Evolutionary conservation across 345 rosid species (phyloP).

Genomic region (Dovyalis caffra): DNA sequence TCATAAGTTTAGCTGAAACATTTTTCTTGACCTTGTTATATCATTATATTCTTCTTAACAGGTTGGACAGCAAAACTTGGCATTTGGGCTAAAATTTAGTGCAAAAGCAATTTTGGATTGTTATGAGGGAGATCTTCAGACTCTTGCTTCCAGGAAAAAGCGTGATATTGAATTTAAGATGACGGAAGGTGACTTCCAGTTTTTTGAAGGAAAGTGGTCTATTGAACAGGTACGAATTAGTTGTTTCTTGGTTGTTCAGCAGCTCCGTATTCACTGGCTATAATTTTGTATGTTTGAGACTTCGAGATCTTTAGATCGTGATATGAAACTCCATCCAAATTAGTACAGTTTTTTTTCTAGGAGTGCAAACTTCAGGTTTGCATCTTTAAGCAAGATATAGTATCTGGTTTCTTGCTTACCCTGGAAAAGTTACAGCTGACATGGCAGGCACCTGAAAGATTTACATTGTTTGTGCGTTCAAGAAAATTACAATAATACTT

Average conservation of each 20-base stretch:
- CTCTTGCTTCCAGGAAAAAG: constrained; percentile 43
- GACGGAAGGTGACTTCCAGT: constrained; percentile 89
- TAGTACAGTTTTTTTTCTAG: background rate
- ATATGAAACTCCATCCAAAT: background rate
- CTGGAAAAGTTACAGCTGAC: background rate
- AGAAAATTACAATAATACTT: background rate
- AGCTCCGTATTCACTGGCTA: background rate
- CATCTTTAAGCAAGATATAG: background rate
- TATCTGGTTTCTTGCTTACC: background rate
- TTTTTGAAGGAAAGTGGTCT: constrained; percentile 89
- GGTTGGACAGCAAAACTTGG: constrained; percentile 83
- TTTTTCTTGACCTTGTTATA: background rate
- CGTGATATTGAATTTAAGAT: constrained; percentile 90
- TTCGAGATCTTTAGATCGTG: background rate
- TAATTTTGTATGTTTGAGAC: background rate
- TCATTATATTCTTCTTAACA: constrained; percentile 28
- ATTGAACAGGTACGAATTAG: constrained; percentile 67
- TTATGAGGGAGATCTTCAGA: constrained; percentile 76
- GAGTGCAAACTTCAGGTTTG: background rate
- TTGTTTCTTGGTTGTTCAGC: background rate
- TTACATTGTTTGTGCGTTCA: background rate
- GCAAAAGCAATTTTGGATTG: constrained; percentile 91
- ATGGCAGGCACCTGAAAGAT: background rate
- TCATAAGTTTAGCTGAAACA: background rate
- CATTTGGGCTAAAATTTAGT: constrained; percentile 73